These are phyloP conservation scores for Saturnispora sanitii DNA, from an alignment of 805 yeast species.

Conservation along the genomic window DNA sequence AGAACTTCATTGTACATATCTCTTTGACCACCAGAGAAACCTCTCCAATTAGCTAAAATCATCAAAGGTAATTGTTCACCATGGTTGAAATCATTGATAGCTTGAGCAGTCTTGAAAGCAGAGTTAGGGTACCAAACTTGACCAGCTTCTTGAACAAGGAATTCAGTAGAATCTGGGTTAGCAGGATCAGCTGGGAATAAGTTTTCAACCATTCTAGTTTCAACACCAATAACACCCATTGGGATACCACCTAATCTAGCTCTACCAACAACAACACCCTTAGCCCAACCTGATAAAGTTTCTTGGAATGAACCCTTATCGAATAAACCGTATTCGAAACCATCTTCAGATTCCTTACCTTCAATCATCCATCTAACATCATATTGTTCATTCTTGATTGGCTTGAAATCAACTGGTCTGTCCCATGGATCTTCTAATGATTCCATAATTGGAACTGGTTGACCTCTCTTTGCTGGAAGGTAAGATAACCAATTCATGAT, in stretches of 20 bases:
- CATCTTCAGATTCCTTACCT: conserved; percentile 64
- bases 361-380: conserved; percentile 94
- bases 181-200: conserved; percentile 97
- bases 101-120: conserved; percentile 98
- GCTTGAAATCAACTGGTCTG: conserved; percentile 76
- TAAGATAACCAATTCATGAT: conserved; percentile 93
- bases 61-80: conserved; percentile 97
- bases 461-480: conserved; percentile 81
- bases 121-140: conserved; percentile 99
- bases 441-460: conserved; percentile 85
- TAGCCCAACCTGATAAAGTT: conserved; percentile 97
- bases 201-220: conserved; percentile 83
- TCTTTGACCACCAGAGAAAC: conserved; percentile 99
- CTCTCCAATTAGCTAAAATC: conserved; percentile 99
- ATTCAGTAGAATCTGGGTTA: conserved; percentile 87
- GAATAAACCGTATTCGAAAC: conserved; percentile 81
- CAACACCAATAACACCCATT: conserved; percentile 95
- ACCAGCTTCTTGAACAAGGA: conserved; percentile 88
- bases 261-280: conserved; percentile 97
- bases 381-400: conserved; percentile 60
- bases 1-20: conserved; percentile 98
- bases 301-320: conserved; percentile 93
- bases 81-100: conserved; percentile 91
- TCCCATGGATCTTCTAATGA: conserved; percentile 79
- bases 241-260: conserved; percentile 99